Conservation (phyloP, 768 basidiomycete species). For the Butyriboletus loyo region DNA sequence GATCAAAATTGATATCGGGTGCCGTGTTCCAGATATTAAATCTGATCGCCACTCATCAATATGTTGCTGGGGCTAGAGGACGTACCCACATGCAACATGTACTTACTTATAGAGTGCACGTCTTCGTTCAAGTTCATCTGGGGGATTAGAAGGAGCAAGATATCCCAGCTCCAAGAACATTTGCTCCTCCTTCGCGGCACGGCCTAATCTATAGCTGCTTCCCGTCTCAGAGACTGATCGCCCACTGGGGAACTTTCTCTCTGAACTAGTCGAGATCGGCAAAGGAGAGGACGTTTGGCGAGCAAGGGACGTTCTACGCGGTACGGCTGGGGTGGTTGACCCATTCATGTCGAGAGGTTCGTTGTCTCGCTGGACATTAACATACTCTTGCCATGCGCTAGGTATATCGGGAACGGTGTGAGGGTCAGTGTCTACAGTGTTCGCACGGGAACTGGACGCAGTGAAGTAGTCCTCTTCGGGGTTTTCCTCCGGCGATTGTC, state of each 20-base stretch:
- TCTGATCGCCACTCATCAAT: slow-evolving; percentile 36
- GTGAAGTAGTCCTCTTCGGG: slow-evolving; percentile 32
- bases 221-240: slow-evolving; percentile 32
- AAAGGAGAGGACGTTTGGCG: slow-evolving; percentile 66
- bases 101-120: slow-evolving; percentile 81
- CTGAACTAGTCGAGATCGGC: slow-evolving; percentile 40
- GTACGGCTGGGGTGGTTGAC: slow-evolving; percentile 45
- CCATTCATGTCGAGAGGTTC: slow-evolving; percentile 30
- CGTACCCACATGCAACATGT: background rate
- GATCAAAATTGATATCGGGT: slow-evolving; percentile 86
- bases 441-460: slow-evolving; percentile 23
- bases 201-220: slow-evolving; percentile 38
- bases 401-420: slow-evolving; percentile 16
- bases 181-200: slow-evolving; percentile 64
- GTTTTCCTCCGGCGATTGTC: slow-evolving; percentile 24
- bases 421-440: slow-evolving; percentile 17
- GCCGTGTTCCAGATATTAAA: slow-evolving; percentile 90
- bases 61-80: background rate
- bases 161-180: slow-evolving; percentile 64
- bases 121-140: slow-evolving; percentile 78
- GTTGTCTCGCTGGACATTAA: slow-evolving; percentile 23
- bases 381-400: slow-evolving; percentile 28
- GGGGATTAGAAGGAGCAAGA: slow-evolving; percentile 78
- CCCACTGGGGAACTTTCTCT: slow-evolving; percentile 33
- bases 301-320: slow-evolving; percentile 52